Evolutionary conservation across 768 basidiomycete genomes (phyloP).

Genomic region (Xerocomus potaroensis): DNA sequence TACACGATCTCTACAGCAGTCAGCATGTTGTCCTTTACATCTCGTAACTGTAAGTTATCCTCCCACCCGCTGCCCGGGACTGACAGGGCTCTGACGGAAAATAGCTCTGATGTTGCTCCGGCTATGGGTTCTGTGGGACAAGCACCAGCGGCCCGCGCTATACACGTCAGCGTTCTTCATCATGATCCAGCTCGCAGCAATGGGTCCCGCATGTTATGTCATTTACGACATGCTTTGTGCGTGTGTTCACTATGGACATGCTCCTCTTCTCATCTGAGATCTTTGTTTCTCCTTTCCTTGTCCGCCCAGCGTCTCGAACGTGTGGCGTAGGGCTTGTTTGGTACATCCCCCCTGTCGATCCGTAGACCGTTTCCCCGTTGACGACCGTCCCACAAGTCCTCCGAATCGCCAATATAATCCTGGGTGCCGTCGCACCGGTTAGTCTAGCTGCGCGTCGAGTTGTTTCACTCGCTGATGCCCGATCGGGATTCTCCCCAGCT

Average conservation of each 20-base stretch:
- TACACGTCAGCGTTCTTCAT: constrained; percentile 29
- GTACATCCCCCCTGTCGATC: constrained; percentile 10
- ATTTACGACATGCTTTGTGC: constrained; percentile 26
- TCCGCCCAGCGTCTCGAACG: too few species aligned
- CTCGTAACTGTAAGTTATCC: constrained; percentile 33
- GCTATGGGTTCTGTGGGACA: constrained; percentile 37
- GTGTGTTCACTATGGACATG: constrained; percentile 29
- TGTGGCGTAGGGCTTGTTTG: constrained; percentile 20
- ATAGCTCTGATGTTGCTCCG: constrained; percentile 38
- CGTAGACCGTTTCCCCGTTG: not conserved
- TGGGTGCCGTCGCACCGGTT: not conserved
- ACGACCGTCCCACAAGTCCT: not conserved
- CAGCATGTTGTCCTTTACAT: constrained; percentile 33
- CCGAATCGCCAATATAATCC: not conserved
- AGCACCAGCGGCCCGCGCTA: constrained; percentile 23
- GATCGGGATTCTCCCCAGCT: too few species aligned
- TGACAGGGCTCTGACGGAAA: too few species aligned
- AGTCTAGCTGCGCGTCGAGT: not conserved
- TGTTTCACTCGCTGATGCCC: too few species aligned
- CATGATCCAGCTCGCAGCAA: constrained; percentile 25
- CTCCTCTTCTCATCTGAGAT: not conserved
- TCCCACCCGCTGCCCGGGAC: not conserved
- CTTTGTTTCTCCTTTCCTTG: not conserved
- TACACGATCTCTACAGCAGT: constrained; percentile 18
- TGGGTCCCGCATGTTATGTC: constrained; percentile 24